Percentiles rank a stretch among this genome's conserved stretches.
Evolutionary conservation across 164 flowering plant genomes (phyloP).

Genomic region (Protea cynaroides): DNA sequence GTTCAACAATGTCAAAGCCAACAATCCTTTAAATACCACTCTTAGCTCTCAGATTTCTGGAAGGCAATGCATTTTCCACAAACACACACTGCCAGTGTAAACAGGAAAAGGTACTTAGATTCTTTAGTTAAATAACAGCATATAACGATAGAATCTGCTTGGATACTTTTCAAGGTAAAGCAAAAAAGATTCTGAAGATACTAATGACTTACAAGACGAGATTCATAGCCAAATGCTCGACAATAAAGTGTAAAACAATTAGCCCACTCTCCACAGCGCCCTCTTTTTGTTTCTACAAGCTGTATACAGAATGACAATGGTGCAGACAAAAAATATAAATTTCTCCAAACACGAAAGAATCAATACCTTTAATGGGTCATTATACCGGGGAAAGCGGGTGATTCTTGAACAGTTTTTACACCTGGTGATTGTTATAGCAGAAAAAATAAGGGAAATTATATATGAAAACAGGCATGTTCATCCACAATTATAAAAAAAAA

Average conservation of each 20-base stretch:
- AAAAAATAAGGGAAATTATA: not conserved
- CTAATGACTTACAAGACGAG: slow-evolving; percentile 68
- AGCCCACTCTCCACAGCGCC: slow-evolving; percentile 99
- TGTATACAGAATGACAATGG: slow-evolving; percentile 21
- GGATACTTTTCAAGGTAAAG: too few species aligned
- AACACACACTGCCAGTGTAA: too few species aligned
- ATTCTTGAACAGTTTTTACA: slow-evolving; percentile 56
- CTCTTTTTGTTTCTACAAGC: slow-evolving; percentile 90
- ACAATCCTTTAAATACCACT: too few species aligned
- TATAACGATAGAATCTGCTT: too few species aligned
- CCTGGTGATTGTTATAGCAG: slow-evolving; percentile 29
- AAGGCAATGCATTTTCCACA: too few species aligned
- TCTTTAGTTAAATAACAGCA: too few species aligned
- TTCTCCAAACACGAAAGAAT: slow-evolving; percentile 4
- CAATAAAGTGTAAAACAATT: slow-evolving; percentile 97
- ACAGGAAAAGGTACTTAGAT: too few species aligned
- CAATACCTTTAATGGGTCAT: slow-evolving; percentile 85
- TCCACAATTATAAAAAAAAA: too few species aligned
- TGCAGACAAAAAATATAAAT: not conserved
- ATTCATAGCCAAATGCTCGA: slow-evolving; percentile 84
- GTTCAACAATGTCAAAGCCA: too few species aligned
- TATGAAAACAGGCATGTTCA: not conserved
- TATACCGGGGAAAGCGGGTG: slow-evolving; percentile 93
- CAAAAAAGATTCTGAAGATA: too few species aligned
- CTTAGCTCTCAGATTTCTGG: too few species aligned